Percentiles rank a stretch among this genome's conserved stretches.
These are phyloP conservation scores for Chytriomyces sp. DNA, from an alignment of 192 early-diverging fungal species.

Conservation along the genomic window DNA sequence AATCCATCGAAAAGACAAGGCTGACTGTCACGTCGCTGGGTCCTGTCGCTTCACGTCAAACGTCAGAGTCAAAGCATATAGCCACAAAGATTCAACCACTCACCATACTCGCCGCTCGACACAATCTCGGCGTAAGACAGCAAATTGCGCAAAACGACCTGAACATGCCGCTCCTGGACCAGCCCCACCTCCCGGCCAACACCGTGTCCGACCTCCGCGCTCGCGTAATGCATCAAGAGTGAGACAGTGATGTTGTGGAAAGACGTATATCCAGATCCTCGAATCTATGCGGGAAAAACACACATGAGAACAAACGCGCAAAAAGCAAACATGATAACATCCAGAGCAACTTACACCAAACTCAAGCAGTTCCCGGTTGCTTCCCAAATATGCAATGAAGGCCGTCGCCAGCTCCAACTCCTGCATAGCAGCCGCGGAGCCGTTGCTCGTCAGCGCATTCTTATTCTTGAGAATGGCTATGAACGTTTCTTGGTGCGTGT, in stretches of 20 bases:
- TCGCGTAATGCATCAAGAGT: conserved; percentile 19
- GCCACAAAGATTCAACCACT: neutral
- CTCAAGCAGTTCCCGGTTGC: conserved; percentile 16
- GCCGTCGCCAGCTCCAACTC: conserved; percentile 55
- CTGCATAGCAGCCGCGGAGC: conserved; percentile 37
- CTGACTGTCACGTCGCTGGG: neutral
- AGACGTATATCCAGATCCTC: conserved; percentile 48
- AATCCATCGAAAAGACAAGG: conserved; percentile 1
- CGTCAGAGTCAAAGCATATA: neutral
- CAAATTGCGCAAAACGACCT: conserved; percentile 56
- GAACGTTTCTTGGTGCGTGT: conserved; percentile 54
- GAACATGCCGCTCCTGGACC: conserved; percentile 47
- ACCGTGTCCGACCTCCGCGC: neutral
- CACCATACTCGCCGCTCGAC: conserved; percentile 26
- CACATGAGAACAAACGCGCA: neutral
- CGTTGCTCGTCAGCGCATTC: conserved; percentile 43
- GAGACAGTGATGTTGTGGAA: conserved; percentile 48
- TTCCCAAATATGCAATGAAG: conserved; percentile 31
- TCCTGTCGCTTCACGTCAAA: neutral
- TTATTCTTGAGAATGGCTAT: conserved; percentile 58
- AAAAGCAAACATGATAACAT: conserved; percentile 9
- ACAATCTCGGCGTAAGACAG: conserved; percentile 55
- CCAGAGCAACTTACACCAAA: conserved; percentile 10
- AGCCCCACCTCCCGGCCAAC: conserved; percentile 23
- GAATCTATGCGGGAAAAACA: neutral